Evolutionary conservation across 2,329 filamentous ascomycete species (phyloP).

Genomic region (Raffaelea ambrosiae): DNA sequence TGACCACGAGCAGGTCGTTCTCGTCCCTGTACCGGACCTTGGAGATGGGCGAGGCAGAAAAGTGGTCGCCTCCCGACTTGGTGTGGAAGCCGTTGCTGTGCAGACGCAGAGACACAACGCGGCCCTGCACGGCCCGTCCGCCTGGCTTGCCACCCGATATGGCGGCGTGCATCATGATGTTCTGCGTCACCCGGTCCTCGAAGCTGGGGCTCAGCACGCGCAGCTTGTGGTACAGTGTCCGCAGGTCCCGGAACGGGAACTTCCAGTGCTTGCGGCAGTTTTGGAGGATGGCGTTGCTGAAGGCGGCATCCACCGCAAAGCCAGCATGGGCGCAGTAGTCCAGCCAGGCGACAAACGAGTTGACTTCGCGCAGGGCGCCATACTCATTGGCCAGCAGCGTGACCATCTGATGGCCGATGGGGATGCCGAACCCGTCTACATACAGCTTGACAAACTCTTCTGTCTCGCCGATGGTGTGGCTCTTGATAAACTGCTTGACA

Average conservation of each 20-base stretch:
- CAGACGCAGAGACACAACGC: constrained; percentile 16
- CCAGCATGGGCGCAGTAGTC: constrained; percentile 25
- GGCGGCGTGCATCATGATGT: constrained; percentile 27
- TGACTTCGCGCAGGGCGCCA: constrained; percentile 27
- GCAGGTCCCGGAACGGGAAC: constrained; percentile 25
- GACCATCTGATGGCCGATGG: constrained; percentile 26
- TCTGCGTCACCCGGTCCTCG: constrained; percentile 29
- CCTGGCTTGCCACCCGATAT: constrained; percentile 20
- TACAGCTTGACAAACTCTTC: constrained; percentile 39
- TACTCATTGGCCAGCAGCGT: constrained; percentile 35
- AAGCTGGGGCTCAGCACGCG: constrained; percentile 21
- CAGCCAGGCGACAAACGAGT: constrained; percentile 32
- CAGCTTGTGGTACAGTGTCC: constrained; percentile 24
- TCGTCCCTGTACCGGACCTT: constrained; percentile 18
- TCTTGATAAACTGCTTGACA: constrained; percentile 28
- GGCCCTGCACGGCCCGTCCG: constrained; percentile 11
- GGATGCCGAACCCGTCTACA: constrained; percentile 24
- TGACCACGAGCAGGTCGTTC: constrained; percentile 39
- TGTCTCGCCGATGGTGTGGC: constrained; percentile 29
- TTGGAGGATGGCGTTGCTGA: constrained; percentile 30
- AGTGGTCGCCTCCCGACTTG: not conserved
- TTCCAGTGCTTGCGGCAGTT: constrained; percentile 29
- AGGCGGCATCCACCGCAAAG: constrained; percentile 25
- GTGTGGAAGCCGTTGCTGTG: constrained; percentile 6
- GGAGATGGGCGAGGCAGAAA: constrained; percentile 10